phyloP scores from a whole-genome alignment of 163 green algal species.

The Smithsoniella earleae region DNA sequence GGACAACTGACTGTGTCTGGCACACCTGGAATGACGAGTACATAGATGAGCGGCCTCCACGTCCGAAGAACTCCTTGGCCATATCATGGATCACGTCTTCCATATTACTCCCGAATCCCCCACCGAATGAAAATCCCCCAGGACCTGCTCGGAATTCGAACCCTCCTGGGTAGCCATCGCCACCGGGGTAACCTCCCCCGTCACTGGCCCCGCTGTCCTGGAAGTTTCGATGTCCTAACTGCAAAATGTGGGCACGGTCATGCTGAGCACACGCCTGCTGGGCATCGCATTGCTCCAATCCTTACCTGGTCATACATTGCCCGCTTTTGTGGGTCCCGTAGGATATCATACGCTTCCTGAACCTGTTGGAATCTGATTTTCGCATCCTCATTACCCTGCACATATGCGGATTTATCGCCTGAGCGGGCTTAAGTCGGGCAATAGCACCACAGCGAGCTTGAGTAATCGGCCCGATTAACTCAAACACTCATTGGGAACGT shows the following conservation, averaged over 20 bases:
- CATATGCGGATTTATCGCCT: neutral
- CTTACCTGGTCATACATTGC: slow-evolving; percentile 48
- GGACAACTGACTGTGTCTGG: too few relatives aligned
- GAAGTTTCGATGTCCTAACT: slow-evolving; percentile 5
- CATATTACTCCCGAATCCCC: slow-evolving; percentile 11
- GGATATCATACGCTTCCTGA: slow-evolving; percentile 78
- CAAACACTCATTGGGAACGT: too few relatives aligned
- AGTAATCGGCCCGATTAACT: too few relatives aligned
- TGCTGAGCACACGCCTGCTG: too few relatives aligned
- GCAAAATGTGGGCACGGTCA: too few relatives aligned
- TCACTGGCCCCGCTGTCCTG: slow-evolving; percentile 1
- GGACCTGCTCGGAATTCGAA: neutral
- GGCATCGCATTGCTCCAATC: too few relatives aligned
- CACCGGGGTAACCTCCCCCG: neutral
- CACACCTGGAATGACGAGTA: slow-evolving; percentile 21
- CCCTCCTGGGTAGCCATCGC: slow-evolving; percentile 6
- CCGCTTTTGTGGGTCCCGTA: slow-evolving; percentile 75
- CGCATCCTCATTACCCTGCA: slow-evolving; percentile 54
- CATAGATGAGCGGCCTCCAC: neutral
- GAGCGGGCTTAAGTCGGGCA: too few relatives aligned
- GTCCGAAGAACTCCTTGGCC: slow-evolving; percentile 28
- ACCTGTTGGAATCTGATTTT: slow-evolving; percentile 76
- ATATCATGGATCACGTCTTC: slow-evolving; percentile 19
- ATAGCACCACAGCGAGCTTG: too few relatives aligned
- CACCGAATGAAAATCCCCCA: slow-evolving; percentile 5